A percentile compares a stretch with the other conserved stretches of the same genome.
Evolutionary conservation across 2,329 filamentous ascomycete genomes (phyloP).

Genomic region (Aureobasidium vineae): DNA sequence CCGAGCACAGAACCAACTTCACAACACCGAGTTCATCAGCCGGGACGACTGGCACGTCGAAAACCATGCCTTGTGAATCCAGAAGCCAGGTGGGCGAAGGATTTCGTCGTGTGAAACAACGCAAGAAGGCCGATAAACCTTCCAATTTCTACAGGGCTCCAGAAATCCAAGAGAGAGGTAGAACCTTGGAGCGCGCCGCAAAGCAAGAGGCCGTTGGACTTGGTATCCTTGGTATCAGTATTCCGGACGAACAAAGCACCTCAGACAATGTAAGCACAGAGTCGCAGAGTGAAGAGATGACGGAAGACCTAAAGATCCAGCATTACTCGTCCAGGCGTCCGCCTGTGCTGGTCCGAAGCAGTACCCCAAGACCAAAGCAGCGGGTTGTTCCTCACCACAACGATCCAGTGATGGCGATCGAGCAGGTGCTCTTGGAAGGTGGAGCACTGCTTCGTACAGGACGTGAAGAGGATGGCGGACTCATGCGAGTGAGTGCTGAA

Average conservation of each 20-base stretch:
- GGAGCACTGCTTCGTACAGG: background rate
- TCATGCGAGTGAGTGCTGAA: slow-evolving; percentile 1
- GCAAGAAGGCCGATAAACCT: background rate
- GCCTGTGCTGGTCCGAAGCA: background rate
- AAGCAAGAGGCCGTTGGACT: background rate
- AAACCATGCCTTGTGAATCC: background rate
- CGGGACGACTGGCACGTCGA: background rate
- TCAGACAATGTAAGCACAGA: background rate
- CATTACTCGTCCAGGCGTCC: slow-evolving; percentile 2
- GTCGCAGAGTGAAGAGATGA: slow-evolving; percentile 1
- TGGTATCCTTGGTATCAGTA: slow-evolving; percentile 1
- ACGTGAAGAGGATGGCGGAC: background rate
- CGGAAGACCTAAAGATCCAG: slow-evolving; percentile 7
- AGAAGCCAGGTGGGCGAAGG: background rate
- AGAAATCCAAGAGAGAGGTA: slow-evolving; percentile 3
- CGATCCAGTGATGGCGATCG: background rate
- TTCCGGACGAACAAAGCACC: background rate
- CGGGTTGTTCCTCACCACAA: background rate
- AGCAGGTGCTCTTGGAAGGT: background rate
- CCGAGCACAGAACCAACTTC: background rate
- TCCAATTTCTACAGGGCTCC: slow-evolving; percentile 3
- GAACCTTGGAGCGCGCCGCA: background rate
- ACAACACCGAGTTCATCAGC: background rate
- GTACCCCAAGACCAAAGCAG: background rate
- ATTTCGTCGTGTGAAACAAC: background rate